Evolutionary conservation across 2,329 filamentous ascomycete species (phyloP), one percentile per base, ranked within the genome.

Genomic region (Moelleriella libera): DNA sequence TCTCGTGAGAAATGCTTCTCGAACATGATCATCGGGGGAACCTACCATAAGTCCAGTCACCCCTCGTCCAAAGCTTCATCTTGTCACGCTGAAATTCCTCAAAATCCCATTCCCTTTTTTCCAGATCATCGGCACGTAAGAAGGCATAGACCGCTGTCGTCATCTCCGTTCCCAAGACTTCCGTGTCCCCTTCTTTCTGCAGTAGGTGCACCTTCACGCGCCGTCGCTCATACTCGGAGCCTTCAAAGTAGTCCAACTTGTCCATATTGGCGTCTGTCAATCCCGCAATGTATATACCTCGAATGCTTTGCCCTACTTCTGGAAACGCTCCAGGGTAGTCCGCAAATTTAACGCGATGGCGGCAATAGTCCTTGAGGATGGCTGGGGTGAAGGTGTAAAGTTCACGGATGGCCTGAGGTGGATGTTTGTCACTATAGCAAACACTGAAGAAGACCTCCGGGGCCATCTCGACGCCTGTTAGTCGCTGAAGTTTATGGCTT

Each of bases 101-200:
- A 66, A 88, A 92, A 61, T 94, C 86, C 90, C 90, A 97, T 62
- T 95, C 88, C 28, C 68, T 64, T 32, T 76, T 69, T 62, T 94
- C 87, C 14, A 97, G 66, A 0, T 58, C 39, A 0, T 63, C 53
- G 12, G 67, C 61, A 1, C 68, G 52, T 43, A 70, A 68, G 63
- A 75, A 88, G 5, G 88, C 72, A 60, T 89, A 89, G 10, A 79
- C 78, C 46, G 75, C 68, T 3, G 80, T 74, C 50, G 70, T 64
- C 45, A 74, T 70, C 53, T 71, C 66, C 45, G 71, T 68, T 12
- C 64, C 67, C 48, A 68, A 65, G 2, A 63, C 58, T 41, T 67
- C 59, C 43, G 55, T 49, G 6, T 51, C 56, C n/a, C 67, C 68
- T 11, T 65, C 60, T 11, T 66, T 64, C 47, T 66, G 61, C 5